Evolutionary conservation across 1,284 basidiomycete species (phyloP), one percentile per base, ranked within the genome.

Genomic region (Cystobasidium pallidum): DNA sequence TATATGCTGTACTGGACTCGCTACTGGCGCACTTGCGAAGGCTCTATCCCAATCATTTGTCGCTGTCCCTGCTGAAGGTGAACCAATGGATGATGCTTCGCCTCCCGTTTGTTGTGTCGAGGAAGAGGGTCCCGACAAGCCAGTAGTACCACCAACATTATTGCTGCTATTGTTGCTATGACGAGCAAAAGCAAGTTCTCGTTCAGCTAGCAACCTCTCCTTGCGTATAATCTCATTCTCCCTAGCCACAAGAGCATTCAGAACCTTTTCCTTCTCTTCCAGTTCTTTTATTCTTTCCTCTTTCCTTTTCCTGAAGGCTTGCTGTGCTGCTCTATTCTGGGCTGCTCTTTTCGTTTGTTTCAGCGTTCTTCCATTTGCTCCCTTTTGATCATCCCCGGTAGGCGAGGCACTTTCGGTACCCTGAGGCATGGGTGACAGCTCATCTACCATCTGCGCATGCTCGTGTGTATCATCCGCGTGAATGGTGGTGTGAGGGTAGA

Each of bases 301-400:
- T 54, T 74, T 74, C 17, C 73, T 58, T 47, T 70, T 66, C 32
- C 73, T n/a, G 39, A 74, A 74, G 28, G 73, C 73, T 58, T 74
- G 58, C 45, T 74, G 73, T 19, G 73, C 73, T 2, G 73, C 73
- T 45, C 73, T 58, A 32, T 74, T 74, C 49, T 74, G 73, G 30
- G 66, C 73, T 51, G 73, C 73, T 57, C 73, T 45, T 32, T 74
- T 74, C 6, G 66, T 73, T 21, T 70, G 59, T 49, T 73, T 73
- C 41, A 72, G 26, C 32, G 64, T 36, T 26, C 70, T 49, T 41
- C 70, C 64, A 45, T 71, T 64, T 13, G 57, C 68, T 63, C 61
- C 68, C 34, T 54, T 63, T 28, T 71, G 43, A 55, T 57, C 61
- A 24, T 30, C 52, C 57, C 51, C 52, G n/a, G 49, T 30, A 11